Base-by-base conservation (phyloP, 495 filamentous ascomycete genomes). In the Penicillium atrosanguineum region DNA sequence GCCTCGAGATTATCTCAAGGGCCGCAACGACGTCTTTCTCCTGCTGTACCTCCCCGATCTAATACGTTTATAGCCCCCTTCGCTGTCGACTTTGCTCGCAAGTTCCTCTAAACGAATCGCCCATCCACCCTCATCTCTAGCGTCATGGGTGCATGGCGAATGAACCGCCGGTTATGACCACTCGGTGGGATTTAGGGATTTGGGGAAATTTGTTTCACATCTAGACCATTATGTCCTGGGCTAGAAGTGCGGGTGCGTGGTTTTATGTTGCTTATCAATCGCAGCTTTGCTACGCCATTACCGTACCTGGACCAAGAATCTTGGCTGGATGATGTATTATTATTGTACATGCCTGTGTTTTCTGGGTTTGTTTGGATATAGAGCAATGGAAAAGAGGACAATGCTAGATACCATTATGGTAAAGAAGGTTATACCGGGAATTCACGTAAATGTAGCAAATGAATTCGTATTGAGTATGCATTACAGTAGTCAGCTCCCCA, bases 61-160 rank as follows among this genome's bases (percentile, higher is more conserved):
- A 8, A 34, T 34, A 34, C 3, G 1, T 12, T 34, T 34, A 40
- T 55, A 94, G 91, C 88, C 48, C 91, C 91, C 51, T 95, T 95
- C 73, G 81, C 85, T 55, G 73, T 95, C 69, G 88, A 94, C 58
- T 88, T 85, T 62, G 79, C 87, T 56, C 82, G 73, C 61, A 88
- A 87, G 69, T 75, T 94, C 57, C 77, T 95, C 46, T 96, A 85
- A 74, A 68, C 37, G 20, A 41, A 49, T 50, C 58, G 43, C 7
- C 40, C 47, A 7, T 43, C 44, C 41, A 28, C 47, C 44, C 53
- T 19, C 15, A 38, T 34, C 28, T 25, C 31, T 25, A 16, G 26
- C 25, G 34, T 40, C 29, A 53, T 56, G 26, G 18, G 15, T 20
- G 11, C 38, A 23, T 51, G 49, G 23, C 46, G n/a, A 15, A 25